phyloP scores from a whole-genome alignment of 352 stramenopile species.

The Globisporangium mamillatum region DNA sequence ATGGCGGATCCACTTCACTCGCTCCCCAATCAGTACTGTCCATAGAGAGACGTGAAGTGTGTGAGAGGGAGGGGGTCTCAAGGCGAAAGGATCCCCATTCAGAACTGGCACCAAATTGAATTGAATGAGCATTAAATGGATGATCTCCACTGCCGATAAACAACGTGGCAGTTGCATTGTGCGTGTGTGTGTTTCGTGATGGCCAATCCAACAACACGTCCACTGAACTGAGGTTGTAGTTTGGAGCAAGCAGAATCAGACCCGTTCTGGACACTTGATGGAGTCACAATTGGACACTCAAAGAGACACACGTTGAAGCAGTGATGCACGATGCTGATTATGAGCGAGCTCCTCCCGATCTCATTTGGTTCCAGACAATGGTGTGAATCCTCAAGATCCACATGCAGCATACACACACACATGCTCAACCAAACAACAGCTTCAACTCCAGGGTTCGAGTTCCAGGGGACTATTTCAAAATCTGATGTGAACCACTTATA shows the following conservation, averaged over 20 bases:
- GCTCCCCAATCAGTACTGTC: background rate
- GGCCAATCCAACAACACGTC: background rate
- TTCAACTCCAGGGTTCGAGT: background rate
- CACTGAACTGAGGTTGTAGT: background rate
- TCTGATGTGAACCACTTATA: background rate
- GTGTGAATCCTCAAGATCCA: too few relatives aligned
- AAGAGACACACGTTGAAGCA: background rate
- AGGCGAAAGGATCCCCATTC: background rate
- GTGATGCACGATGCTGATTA: background rate
- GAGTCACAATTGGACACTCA: background rate
- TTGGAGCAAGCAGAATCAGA: constrained; percentile 1
- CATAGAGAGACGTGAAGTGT: background rate
- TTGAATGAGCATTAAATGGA: background rate
- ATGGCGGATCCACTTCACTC: background rate
- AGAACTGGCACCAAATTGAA: background rate
- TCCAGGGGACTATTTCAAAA: background rate
- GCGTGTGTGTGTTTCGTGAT: background rate
- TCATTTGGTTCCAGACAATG: background rate
- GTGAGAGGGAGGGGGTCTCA: background rate
- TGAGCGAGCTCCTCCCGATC: background rate
- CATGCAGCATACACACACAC: background rate
- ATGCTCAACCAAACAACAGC: background rate
- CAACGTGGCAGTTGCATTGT: background rate
- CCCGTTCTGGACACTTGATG: background rate
- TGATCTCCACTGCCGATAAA: too few relatives aligned